Base-by-base conservation (phyloP, 257 asterid genomes). In the Ilex asprella region DNA sequence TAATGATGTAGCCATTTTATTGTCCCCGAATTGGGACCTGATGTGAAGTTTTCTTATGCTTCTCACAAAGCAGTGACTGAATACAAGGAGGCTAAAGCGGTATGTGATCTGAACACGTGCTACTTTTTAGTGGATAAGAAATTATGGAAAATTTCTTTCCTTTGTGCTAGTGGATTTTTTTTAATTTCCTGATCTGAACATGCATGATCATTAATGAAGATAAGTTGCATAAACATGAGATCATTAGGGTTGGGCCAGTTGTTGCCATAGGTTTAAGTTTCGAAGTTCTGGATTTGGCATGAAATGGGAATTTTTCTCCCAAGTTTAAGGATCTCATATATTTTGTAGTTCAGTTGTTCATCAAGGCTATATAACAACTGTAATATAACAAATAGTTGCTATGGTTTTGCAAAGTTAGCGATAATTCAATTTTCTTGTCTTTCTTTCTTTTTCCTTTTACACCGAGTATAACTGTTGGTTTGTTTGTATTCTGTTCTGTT, bases 11-110 rank as follows among this genome's bases (percentile, higher is more conserved):
- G 84, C 75, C 84, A 79, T 52, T 79, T 72, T 60, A 72, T 72
- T 15, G 77, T 72, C 58, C 77, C 77, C 11, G 77, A 72, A 62
- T 62, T 72, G 58, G 77, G 77, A 39, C 77, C 77, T 62, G 63
- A 72, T 58, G 70, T 67, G 27, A 67, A 62, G 31, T 72, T 72
- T 53, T 67, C 73, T 6, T 72, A 72, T 67, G 77, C 77, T 62
- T 72, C 77, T 47, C 77, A 72, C 77, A 72, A 72, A 69, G 77
- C 77, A 16, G 77, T 72, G 56, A 49, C 53, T 51, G 77, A 72
- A 55, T 72, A 72, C 62, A 72, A 62, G 41, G 77, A 72, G 51
- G 77, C 77, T 58, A 72, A 72, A 62, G 72, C 62, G 66, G 77
- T 72, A 72, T 66, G 77, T 60, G 55, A 43, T 58, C 43, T 46